A percentile compares a stretch with the other conserved stretches of the same genome.
phyloP scores from a whole-genome alignment of 495 filamentous ascomycete genomes.

The Evernia prunastri region DNA sequence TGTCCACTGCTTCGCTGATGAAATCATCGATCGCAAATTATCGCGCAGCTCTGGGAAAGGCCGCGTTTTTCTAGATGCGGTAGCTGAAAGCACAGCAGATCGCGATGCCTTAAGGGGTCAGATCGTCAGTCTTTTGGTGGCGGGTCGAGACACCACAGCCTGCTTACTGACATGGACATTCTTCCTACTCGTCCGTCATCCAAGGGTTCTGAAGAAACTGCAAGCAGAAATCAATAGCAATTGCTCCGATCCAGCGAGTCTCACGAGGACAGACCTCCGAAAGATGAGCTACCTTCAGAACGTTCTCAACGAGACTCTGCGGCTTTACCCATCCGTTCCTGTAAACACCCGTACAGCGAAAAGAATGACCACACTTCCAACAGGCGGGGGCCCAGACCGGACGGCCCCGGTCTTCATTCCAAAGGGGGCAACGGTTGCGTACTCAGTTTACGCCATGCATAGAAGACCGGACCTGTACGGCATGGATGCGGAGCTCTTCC shows the following conservation, averaged over 20 bases:
- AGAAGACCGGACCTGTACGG: slow-evolving; percentile 47
- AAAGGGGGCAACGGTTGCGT: slow-evolving; percentile 36
- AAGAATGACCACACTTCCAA: slow-evolving; percentile 42
- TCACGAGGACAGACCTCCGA: slow-evolving; percentile 22
- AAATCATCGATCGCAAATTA: slow-evolving; percentile 36
- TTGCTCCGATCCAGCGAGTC: slow-evolving; percentile 6
- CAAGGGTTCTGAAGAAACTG: slow-evolving; percentile 28
- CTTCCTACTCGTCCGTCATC: slow-evolving; percentile 32
- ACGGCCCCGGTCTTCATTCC: slow-evolving; percentile 33
- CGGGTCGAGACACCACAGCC: slow-evolving; percentile 57
- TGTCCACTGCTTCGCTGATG: slow-evolving; percentile 45
- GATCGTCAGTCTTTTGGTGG: slow-evolving; percentile 57
- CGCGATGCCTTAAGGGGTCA: slow-evolving; percentile 53
- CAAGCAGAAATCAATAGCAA: slow-evolving; percentile 25
- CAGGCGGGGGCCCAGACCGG: slow-evolving; percentile 46
- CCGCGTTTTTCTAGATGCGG: slow-evolving; percentile 59
- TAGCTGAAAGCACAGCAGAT: slow-evolving; percentile 53
- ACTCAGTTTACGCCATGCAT: slow-evolving; percentile 41
- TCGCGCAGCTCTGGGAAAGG: slow-evolving; percentile 26
- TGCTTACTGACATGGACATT: slow-evolving; percentile 51
- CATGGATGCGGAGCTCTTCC: slow-evolving; percentile 43
- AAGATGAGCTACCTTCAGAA: slow-evolving; percentile 32
- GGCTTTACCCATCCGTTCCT: slow-evolving; percentile 19
- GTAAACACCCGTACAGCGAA: slow-evolving; percentile 14
- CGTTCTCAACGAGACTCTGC: slow-evolving; percentile 33